Base-by-base conservation (phyloP, 2,329 filamentous ascomycete genomes). In the Septoria petroselini region DNA sequence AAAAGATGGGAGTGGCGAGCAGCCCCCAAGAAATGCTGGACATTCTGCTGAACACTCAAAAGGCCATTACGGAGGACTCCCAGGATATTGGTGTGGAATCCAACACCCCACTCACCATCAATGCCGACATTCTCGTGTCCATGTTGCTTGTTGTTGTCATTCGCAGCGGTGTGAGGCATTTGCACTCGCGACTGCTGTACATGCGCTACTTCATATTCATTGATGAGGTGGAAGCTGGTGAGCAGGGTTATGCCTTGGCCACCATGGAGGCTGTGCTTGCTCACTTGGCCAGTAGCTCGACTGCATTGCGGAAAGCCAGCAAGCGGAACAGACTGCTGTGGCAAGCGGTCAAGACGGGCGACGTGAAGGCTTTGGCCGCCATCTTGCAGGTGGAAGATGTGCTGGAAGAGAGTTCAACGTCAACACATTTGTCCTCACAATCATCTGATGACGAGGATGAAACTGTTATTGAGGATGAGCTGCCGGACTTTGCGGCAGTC, bases 151-250 rank as follows among this genome's bases (percentile, higher is more conserved):
- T 95, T 54, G 90, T 98, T 12, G 87, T 98, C 8, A 97, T 98
- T 53, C 81, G 91, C 55, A 88, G 91, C 8, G 87, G 93, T 53
- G 83, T 95, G 19, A 83, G 87, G 51, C 85, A 96, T 69, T 75
- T 98, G 7, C 88, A 95, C 62, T 90, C 93, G 2, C 81, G 91
- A 15, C 73, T 98, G 39, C 77, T 86, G n/a, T 98, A 97, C 67
- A 95, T 97, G 78, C 86, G 91, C 35, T 89, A 95, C 63, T 98
- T 96, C 65, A 93, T 96, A 59, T 98, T 95, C 69, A 91, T 95
- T 42, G 93, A 97, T 61, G 93, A 98, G 70, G 90, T 98, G 7
- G 93, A 98, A 59, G 94, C 84, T 54, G 93, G 93, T 41, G 93
- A 98, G 71, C 85, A 94, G 76, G 93, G 93, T 7, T 98, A 98